Conservation (phyloP, 2,329 filamentous ascomycete species). For the Polychaeton citri region DNA sequence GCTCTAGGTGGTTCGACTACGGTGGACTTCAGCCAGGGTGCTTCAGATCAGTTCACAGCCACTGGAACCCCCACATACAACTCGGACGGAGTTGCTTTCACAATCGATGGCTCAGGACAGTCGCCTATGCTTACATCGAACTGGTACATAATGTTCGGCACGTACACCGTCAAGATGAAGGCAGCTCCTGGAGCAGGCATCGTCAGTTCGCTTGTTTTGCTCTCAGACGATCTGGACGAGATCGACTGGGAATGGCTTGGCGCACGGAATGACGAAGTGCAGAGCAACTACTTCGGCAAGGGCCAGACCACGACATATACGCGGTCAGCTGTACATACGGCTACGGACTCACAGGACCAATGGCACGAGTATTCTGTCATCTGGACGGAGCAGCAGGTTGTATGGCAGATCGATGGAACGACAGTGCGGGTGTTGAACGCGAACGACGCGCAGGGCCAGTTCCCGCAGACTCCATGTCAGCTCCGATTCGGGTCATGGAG, state of each 20-base stretch:
- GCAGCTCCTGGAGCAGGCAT: conserved; percentile 81
- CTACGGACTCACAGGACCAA: conserved; percentile 52
- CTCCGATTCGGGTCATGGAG: conserved; percentile 87
- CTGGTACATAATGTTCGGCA: conserved; percentile 99
- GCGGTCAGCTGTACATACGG: conserved; percentile 66
- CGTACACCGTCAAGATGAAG: conserved; percentile 73
- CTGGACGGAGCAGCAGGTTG: conserved; percentile 74
- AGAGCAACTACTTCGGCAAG: conserved; percentile 96
- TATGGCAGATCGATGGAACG: conserved; percentile 72
- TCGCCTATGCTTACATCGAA: conserved; percentile 74
- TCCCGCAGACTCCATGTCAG: conserved; percentile 92
- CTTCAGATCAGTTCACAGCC: conserved; percentile 64
- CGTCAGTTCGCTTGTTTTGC: conserved; percentile 79
- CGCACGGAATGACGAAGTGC: conserved; percentile 60
- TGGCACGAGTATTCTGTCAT: conserved; percentile 85
- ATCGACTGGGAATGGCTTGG: conserved; percentile 98
- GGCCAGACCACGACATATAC: conserved; percentile 76
- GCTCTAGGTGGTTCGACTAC: conserved; percentile 72
- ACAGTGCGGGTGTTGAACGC: conserved; percentile 64
- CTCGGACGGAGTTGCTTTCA: conserved; percentile 66
- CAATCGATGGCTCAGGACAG: conserved; percentile 64
- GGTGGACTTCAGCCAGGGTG: conserved; percentile 69
- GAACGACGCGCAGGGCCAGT: conserved; percentile 59
- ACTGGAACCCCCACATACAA: conserved; percentile 60
- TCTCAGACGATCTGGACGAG: conserved; percentile 87